Conservation (phyloP, 805 yeast species). For the Ogataea chonburiensis region DNA sequence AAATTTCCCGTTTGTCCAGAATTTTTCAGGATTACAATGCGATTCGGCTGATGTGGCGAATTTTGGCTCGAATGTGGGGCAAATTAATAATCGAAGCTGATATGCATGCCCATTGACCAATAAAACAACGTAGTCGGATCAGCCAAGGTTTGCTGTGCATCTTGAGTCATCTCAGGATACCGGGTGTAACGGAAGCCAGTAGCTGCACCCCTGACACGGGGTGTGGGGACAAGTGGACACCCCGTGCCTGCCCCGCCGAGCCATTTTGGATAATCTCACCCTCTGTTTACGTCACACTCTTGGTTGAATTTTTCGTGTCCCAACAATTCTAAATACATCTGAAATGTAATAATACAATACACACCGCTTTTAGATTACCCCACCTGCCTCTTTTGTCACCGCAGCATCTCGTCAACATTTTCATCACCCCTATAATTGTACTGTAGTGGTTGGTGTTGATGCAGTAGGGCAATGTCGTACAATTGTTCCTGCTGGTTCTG, state of each 20-base stretch:
- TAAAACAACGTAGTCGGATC: not conserved
- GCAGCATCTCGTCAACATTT: conserved; percentile 26
- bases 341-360: not conserved
- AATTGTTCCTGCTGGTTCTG: conserved; percentile 17
- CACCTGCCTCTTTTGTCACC: conserved; percentile 7
- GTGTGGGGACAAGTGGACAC: no score
- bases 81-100: conserved; percentile 1
- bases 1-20: conserved; percentile 7
- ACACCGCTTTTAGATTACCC: not conserved
- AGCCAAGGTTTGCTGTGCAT: no score
- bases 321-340: conserved; percentile 1
- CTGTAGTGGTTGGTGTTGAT: conserved; percentile 21
- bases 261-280: no score
- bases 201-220: no score
- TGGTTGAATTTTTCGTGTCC: not conserved
- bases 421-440: conserved; percentile 19
- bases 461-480: conserved; percentile 22
- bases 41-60: not conserved
- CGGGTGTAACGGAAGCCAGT: conserved; percentile 6
- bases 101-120: not conserved
- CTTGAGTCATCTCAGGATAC: conserved; percentile 1
- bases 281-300: conserved; percentile 1
- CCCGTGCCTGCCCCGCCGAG: conserved; percentile 1
- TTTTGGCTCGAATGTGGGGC: conserved; percentile 2
- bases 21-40: not conserved